These are phyloP conservation scores for Phoma herbarum DNA, from an alignment of 2,329 filamentous ascomycete species.

Conservation along the genomic window DNA sequence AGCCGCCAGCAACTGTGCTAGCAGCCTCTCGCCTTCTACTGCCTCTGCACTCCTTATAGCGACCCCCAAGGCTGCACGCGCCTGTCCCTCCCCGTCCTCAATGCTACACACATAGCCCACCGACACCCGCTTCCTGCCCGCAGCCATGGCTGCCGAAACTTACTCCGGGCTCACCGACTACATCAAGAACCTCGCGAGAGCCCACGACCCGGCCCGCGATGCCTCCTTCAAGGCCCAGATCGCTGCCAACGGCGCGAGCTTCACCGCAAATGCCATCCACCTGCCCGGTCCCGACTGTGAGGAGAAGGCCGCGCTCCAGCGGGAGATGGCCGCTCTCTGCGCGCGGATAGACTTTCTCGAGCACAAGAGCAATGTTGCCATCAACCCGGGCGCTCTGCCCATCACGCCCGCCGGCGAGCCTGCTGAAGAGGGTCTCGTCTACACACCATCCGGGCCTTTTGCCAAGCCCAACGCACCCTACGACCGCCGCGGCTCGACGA, in stretches of 20 bases:
- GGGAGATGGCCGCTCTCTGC: slow-evolving; percentile 81
- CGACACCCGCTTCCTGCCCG: slow-evolving; percentile 33
- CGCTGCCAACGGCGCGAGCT: slow-evolving; percentile 60
- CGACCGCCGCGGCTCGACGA: slow-evolving; percentile 44
- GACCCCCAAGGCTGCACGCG: slow-evolving; percentile 27
- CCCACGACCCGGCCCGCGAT: slow-evolving; percentile 55
- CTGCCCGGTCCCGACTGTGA: slow-evolving; percentile 79
- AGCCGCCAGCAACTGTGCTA: not conserved
- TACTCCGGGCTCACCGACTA: slow-evolving; percentile 52
- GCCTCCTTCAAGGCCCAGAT: slow-evolving; percentile 56
- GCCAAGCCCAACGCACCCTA: slow-evolving; percentile 44
- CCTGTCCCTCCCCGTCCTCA: slow-evolving; percentile 32
- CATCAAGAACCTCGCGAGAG: slow-evolving; percentile 60
- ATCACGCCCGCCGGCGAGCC: slow-evolving; percentile 80
- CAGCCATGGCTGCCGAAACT: slow-evolving; percentile 49
- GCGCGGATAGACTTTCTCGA: slow-evolving; percentile 84
- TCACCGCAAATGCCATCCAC: slow-evolving; percentile 65
- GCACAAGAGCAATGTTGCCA: slow-evolving; percentile 71
- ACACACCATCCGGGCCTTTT: slow-evolving; percentile 52
- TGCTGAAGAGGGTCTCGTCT: slow-evolving; percentile 62
- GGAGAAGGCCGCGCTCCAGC: slow-evolving; percentile 81
- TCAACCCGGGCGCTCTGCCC: slow-evolving; percentile 67
- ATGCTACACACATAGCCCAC: slow-evolving; percentile 48
- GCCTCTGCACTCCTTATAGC: slow-evolving; percentile 9
- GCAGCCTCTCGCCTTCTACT: slow-evolving; percentile 9